Evolutionary conservation across 345 rosid species (phyloP).

Genomic region (Moringa oleifera): DNA sequence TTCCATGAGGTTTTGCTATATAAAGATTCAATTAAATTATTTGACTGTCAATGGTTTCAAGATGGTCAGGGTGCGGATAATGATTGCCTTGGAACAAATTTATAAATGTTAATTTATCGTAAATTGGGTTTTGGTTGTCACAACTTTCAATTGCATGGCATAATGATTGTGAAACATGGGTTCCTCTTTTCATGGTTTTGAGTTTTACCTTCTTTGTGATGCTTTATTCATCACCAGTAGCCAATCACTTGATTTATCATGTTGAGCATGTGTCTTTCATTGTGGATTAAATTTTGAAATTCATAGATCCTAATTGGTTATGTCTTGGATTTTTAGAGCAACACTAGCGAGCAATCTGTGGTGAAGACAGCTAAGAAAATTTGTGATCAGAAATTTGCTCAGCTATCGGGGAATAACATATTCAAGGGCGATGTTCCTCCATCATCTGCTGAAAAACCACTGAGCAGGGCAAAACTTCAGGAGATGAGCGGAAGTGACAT

Average conservation of each 20-base stretch:
- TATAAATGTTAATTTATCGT: no score
- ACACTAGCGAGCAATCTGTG: conserved; percentile 44
- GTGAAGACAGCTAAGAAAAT: conserved; percentile 89
- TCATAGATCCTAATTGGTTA: conserved; percentile 5
- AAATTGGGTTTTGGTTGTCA: background rate
- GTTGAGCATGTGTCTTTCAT: background rate
- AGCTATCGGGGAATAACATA: conserved; percentile 82
- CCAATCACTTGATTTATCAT: background rate
- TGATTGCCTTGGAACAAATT: no score
- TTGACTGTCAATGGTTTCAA: no score
- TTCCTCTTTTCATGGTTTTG: no score
- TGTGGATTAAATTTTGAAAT: background rate
- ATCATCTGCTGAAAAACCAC: conserved; percentile 51
- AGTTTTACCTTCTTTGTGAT: background rate
- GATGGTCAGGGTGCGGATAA: background rate
- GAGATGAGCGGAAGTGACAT: conserved; percentile 87
- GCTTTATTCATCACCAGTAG: background rate
- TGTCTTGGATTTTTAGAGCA: conserved; percentile 26
- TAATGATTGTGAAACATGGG: background rate
- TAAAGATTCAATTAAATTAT: no score
- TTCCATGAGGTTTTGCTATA: no score
- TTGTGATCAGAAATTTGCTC: conserved; percentile 58
- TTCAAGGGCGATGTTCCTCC: conserved; percentile 68
- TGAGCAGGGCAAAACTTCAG: conserved; percentile 64
- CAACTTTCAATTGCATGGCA: no score